These are phyloP conservation scores for Pilaira anomala DNA, from an alignment of 192 early-diverging fungal genomes.

Conservation along the genomic window DNA sequence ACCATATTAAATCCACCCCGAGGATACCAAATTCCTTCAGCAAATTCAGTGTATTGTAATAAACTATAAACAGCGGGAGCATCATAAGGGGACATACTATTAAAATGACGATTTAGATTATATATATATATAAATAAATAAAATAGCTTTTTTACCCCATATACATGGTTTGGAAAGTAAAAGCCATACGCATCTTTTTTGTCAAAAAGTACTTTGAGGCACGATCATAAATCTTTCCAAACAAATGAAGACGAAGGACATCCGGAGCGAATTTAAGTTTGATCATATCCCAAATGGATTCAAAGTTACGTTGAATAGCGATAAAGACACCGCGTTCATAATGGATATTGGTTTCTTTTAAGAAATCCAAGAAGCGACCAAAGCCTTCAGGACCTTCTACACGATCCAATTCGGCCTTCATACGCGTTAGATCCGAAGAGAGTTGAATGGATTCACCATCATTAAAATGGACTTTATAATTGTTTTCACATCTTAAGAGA, in stretches of 20 bases:
- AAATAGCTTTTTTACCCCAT: conserved; percentile 51
- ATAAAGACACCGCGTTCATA: conserved; percentile 42
- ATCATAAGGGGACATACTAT: conserved; percentile 57
- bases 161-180: conserved; percentile 64
- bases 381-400: conserved; percentile 41
- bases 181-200: conserved; percentile 54
- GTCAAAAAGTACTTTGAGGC: conserved; percentile 42
- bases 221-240: conserved; percentile 40
- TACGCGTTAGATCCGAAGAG: conserved; percentile 45
- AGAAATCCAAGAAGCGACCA: conserved; percentile 38
- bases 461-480: conserved; percentile 54
- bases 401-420: conserved; percentile 51
- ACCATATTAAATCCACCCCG: conserved; percentile 55
- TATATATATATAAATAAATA: not conserved
- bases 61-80: conserved; percentile 56
- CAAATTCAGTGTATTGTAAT: conserved; percentile 52
- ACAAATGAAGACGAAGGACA: conserved; percentile 43
- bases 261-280: conserved; percentile 37
- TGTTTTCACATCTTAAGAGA: conserved; percentile 44
- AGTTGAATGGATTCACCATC: conserved; percentile 46
- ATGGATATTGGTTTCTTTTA: conserved; percentile 48
- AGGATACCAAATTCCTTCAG: conserved; percentile 57
- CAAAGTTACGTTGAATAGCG: conserved; percentile 50
- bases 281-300: conserved; percentile 40
- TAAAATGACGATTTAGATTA: not conserved